Evolutionary conservation across 148 eudicot species (phyloP), one percentile per base, ranked within the genome.

Genomic region (Gaultheria prostrata): DNA sequence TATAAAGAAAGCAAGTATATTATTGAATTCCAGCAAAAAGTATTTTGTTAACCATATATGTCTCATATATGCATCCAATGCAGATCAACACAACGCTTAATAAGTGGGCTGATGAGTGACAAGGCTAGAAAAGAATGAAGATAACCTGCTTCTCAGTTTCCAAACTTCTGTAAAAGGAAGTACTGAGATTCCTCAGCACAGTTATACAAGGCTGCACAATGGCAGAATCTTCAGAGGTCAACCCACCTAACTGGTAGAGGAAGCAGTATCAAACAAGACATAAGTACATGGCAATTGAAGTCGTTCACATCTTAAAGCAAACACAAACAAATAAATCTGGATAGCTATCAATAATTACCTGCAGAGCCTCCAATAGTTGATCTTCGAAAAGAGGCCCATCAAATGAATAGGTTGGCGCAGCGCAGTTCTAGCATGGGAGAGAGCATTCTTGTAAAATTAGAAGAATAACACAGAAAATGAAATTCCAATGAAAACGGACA

Each of bases 121-220:
- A 26, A 63, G 30, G 12, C 30, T 10, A 54, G 54, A 33, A 15
- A n/a, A 46, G 45, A 59, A 77, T n/a, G 51, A 57, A 76, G n/a
- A 45, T 26, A 73, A 92, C 95, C 95, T 93, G 95, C 76, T 70
- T 86, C 86, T 90, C 91, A 49, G 86, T 77, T 83, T 89, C 89
- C 89, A 97, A 83, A 80, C 88, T 82, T 81, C 84, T 82, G 84
- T 87, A 91, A 1, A 94, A 73, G 57, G 90, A 74, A 73, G 78
- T 86, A 70, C 78, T 89, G 65, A 97, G 86, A 67, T 85, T 89
- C 84, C 86, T 87, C 88, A 97, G 84, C 69, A 92, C 89, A 59
- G 97, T 85, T 39, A 89, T 76, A 89, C 94, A 97, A 82, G 98
- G 97, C 82, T 87, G 87, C 43, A 90, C 21, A 59, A 91, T 71